phyloP scores from a whole-genome alignment of 148 eudicot genomes.

The Rhododendron mucronatum region DNA sequence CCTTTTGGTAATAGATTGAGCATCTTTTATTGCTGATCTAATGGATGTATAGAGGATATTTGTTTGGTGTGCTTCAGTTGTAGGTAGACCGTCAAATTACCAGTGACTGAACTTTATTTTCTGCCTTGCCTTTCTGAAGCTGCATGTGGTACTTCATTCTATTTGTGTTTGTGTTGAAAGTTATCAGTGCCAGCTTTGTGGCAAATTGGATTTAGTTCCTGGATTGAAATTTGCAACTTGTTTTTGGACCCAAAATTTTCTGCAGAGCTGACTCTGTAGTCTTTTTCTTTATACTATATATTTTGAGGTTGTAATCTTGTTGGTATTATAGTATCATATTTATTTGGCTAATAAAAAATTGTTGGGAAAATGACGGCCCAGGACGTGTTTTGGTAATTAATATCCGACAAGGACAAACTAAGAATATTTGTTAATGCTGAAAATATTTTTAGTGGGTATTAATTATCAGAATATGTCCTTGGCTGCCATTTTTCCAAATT shows the following conservation, averaged over 20 bases:
- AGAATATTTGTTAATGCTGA: too few species aligned
- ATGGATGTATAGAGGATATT: neutral
- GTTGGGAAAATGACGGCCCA: too few species aligned
- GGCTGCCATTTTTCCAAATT: too few species aligned
- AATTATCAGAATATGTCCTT: too few species aligned
- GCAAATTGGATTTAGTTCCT: neutral
- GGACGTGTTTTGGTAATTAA: too few species aligned
- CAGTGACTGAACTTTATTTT: neutral
- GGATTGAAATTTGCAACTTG: neutral
- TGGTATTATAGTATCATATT: neutral
- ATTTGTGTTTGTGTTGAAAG: neutral
- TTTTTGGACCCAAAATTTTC: neutral
- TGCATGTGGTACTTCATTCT: neutral
- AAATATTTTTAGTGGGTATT: too few species aligned
- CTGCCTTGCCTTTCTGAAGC: neutral
- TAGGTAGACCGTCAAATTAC: neutral
- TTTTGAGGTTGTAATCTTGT: neutral
- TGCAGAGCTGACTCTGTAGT: neutral
- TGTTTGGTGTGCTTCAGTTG: neutral
- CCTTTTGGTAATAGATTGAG: neutral
- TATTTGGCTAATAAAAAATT: neutral
- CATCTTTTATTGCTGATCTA: slow-evolving; percentile 1
- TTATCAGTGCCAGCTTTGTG: neutral
- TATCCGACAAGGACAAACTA: too few species aligned
- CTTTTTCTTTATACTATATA: too few species aligned